Evolutionary conservation across 2,329 filamentous ascomycete genomes (phyloP), one percentile per base, ranked within the genome.

Genomic region (Aspergillus pseudotamarii): DNA sequence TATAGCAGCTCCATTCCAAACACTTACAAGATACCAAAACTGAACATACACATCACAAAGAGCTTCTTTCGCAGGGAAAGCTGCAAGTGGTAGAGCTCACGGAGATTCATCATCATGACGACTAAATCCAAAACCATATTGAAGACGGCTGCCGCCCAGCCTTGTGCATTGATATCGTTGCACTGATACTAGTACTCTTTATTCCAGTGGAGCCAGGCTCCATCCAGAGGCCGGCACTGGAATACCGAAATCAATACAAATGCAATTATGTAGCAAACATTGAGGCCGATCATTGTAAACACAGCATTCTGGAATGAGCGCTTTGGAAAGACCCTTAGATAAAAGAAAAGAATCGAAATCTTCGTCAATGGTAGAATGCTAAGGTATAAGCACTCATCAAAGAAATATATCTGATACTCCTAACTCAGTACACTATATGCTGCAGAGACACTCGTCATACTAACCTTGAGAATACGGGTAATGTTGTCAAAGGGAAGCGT

Each of bases 311-410:
- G 72, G 19, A 80, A 61, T 59, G 76, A 78, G 48, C 63, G 64
- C 1, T 64, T 70, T 9, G 84, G 75, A 23, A 84, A 80, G 12
- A 82, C 72, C 2, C 79, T 60, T 19, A 84, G 72, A 59, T 83
- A 82, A 26, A 76, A 68, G 34, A 71, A 76, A 6, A 78, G 75
- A 28, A 81, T 71, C 19, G 73, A 70, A 58, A 75, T 70, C 36
- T 76, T 75, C 14, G 69, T 71, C 64, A 66, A 66, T 38, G 66
- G 76, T 68, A 64, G 73, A 2, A 82, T 71, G 53, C 71, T 71
- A 34, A 74, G 63, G 32, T 75, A 72, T 8, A 77, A 67, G 55
- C 80, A 74, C 26, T 76, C 66, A n/a, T 70, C 65, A 60, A 69
- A 69, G 58, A 71, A 74, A 45, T 75, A 65, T 66, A 76, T 58